Base-by-base conservation (phyloP, 2,329 filamentous ascomycete species). In the Polytolypa hystricis region DNA sequence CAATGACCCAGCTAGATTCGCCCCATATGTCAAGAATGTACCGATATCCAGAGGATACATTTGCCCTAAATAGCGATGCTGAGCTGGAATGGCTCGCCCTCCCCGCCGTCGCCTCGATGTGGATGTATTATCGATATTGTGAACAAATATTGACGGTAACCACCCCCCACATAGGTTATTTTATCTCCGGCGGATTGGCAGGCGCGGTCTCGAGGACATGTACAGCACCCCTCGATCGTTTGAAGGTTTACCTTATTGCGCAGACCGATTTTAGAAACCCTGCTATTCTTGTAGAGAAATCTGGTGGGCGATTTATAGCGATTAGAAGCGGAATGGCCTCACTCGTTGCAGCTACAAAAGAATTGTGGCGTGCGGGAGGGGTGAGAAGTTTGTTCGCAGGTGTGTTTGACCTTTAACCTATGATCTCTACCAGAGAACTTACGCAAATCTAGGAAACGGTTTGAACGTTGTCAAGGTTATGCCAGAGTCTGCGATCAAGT, bases 401-500 rank as follows among this genome's bases (percentile, higher is more conserved):
- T 93, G 63, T 58, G 78, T 54, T n/a, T 17, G 15, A 2, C 10
- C n/a, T n/a, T n/a, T 31, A 7, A 14, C 29, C 7, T 25, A 7
- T n/a, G 21, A 7, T 25, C n/a, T 25, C 7, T 25, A n/a, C 7
- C 7, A 12, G 37, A 36, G 43, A 26, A 37, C 38, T 48, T 44
- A 56, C 38, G 56, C 38, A 14, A 7, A 17, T 15, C 5, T 49
- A 93, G 87, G 91, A 25, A 98, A 98, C 53, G 91, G 91, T 3
- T 68, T 98, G 48, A 98, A 98, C 50, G 86, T 98, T 2, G 61
- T 95, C 53, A 98, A 98, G 61, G 91, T 98, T 42, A 94, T 96
- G 85, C 91, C 91, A 0, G 91, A 98, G 64, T 95, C 89, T 18
- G 89, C 91, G 17, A 94, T 98, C 56, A 93, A 95, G 61, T 98